phyloP scores from a whole-genome alignment of 2,329 filamentous ascomycete species.

The Curvularia sp. region DNA sequence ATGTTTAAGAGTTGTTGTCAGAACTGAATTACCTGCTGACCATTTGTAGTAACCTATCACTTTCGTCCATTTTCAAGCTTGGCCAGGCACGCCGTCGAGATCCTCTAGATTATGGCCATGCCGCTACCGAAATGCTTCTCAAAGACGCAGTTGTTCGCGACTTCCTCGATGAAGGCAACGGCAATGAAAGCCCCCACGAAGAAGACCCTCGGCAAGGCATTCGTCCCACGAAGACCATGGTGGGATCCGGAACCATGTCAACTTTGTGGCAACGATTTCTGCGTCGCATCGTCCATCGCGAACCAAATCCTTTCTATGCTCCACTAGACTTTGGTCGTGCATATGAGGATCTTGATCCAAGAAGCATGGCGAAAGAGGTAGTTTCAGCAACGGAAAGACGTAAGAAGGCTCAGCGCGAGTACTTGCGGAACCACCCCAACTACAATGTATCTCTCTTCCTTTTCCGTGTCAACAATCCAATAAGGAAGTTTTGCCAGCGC shows the following conservation, averaged over 20 bases:
- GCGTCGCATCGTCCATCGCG: slow-evolving; percentile 66
- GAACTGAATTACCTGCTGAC: background rate
- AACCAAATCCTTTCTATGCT: slow-evolving; percentile 95
- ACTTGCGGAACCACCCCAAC: slow-evolving; percentile 81
- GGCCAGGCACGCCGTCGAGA: slow-evolving; percentile 73
- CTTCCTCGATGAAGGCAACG: slow-evolving; percentile 80
- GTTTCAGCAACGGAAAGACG: slow-evolving; percentile 82
- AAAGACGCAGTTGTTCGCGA: slow-evolving; percentile 96
- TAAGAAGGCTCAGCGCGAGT: slow-evolving; percentile 89
- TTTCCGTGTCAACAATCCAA: slow-evolving; percentile 77
- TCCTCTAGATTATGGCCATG: slow-evolving; percentile 88
- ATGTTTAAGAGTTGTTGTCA: slow-evolving; percentile 9
- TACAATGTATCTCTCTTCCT: slow-evolving; percentile 95
- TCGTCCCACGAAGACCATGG: slow-evolving; percentile 52
- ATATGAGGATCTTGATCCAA: slow-evolving; percentile 82
- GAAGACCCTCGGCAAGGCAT: slow-evolving; percentile 46
- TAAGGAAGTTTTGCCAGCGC: slow-evolving; percentile 84
- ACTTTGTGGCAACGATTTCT: slow-evolving; percentile 68
- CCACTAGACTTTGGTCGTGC: slow-evolving; percentile 73
- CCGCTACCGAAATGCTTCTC: slow-evolving; percentile 92
- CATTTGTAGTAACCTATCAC: slow-evolving; percentile 68
- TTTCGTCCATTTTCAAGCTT: slow-evolving; percentile 69
- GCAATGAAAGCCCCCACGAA: slow-evolving; percentile 30
- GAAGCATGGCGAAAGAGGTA: slow-evolving; percentile 88
- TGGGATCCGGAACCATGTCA: slow-evolving; percentile 67